Conservation (phyloP, 1,284 basidiomycete genomes). For the Baeospora myosura region DNA sequence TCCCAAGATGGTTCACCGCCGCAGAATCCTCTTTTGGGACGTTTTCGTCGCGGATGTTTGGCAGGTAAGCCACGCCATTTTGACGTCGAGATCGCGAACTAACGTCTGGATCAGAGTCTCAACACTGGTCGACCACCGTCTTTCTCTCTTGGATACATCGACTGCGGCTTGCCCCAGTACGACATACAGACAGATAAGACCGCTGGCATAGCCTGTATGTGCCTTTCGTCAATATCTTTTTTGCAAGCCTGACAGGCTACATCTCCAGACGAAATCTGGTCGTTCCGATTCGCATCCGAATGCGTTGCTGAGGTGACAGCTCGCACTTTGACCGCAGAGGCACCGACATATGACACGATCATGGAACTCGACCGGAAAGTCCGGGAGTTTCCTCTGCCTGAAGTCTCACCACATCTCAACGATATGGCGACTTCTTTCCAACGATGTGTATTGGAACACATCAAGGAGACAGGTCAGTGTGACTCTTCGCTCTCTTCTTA, state of each 20-base stretch:
- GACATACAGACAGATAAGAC: conserved; percentile 19
- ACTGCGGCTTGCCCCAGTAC: conserved; percentile 46
- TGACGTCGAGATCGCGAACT: conserved; percentile 1
- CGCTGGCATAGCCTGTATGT: conserved; percentile 24
- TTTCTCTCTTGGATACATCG: conserved; percentile 50
- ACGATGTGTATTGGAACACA: conserved; percentile 44
- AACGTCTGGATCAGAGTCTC: conserved; percentile 33
- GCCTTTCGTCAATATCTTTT: conserved; percentile 3
- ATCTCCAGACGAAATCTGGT: conserved; percentile 47
- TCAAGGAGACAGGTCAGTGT: conserved; percentile 50
- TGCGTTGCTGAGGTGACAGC: conserved; percentile 58
- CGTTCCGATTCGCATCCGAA: conserved; percentile 56
- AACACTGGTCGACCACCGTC: conserved; percentile 58
- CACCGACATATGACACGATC: conserved; percentile 58
- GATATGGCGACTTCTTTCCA: conserved; percentile 38
- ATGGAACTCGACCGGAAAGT: conserved; percentile 69
- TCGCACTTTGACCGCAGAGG: conserved; percentile 55
- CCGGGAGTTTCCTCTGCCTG: conserved; percentile 56
- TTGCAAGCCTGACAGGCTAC: conserved; percentile 7
- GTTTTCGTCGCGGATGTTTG: conserved; percentile 46
- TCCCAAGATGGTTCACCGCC: conserved; percentile 43
- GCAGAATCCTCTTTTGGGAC: conserved; percentile 54
- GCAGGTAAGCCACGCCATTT: conserved; percentile 27
- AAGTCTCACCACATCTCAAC: conserved; percentile 27
- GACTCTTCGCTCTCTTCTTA: conserved; percentile 5